A percentile compares a stretch with the other conserved stretches of the same genome.
Conservation (phyloP, 805 yeast genomes). For the Candida wancherniae region DNA sequence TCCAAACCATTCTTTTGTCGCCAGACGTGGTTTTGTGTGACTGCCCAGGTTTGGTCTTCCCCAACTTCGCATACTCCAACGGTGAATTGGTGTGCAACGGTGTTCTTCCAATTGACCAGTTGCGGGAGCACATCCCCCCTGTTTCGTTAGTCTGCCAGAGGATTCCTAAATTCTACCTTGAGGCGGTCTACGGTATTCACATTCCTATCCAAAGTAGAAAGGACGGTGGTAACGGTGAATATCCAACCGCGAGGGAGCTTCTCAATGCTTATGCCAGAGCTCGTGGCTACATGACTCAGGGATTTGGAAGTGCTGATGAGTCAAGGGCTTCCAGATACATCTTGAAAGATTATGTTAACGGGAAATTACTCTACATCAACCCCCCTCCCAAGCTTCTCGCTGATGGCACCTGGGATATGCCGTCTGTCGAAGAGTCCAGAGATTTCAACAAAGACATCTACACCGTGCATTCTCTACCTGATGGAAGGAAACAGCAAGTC, state of each 20-base stretch:
- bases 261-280: constrained; percentile 92
- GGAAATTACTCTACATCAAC: constrained; percentile 74
- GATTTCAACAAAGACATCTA: constrained; percentile 74
- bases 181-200: constrained; percentile 90
- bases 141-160: constrained; percentile 78
- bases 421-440: constrained; percentile 35
- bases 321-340: constrained; percentile 90
- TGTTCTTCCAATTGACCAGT: constrained; percentile 96
- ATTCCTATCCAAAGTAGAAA: constrained; percentile 68
- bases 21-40: constrained; percentile 86
- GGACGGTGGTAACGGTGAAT: constrained; percentile 81
- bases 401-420: constrained; percentile 55
- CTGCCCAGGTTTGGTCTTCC: constrained; percentile 98
- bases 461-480: constrained; percentile 61
- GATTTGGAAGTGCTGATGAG: constrained; percentile 95
- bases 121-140: constrained; percentile 90
- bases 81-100: constrained; percentile 98
- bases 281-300: constrained; percentile 96
- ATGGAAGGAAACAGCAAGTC: constrained; percentile 68
- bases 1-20: constrained; percentile 88
- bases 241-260: constrained; percentile 85
- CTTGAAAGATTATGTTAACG: constrained; percentile 91
- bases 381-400: constrained; percentile 75
- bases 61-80: constrained; percentile 93
- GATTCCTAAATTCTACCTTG: constrained; percentile 82